Conservation (phyloP, 208 protist genomes). For the Trypanosoma platydactyli region DNA sequence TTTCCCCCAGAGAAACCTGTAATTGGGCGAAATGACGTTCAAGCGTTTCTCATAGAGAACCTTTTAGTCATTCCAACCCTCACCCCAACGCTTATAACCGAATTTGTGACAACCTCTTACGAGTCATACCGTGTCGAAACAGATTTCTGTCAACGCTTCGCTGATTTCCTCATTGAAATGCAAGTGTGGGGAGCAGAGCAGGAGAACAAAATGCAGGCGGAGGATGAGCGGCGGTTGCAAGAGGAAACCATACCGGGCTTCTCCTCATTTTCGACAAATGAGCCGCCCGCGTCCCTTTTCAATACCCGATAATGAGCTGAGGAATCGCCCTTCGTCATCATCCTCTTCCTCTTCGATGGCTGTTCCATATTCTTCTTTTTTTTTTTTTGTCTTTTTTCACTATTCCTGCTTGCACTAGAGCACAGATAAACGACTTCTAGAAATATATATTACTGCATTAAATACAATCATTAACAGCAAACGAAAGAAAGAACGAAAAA, state of each 20-base stretch:
- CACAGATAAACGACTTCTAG: too few relatives aligned
- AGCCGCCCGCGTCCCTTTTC: constrained; percentile 2
- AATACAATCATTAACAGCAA: too few relatives aligned
- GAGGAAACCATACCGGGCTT: constrained; percentile 64
- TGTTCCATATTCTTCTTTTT: background rate
- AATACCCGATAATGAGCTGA: background rate
- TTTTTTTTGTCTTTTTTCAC: background rate
- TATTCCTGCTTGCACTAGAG: too few relatives aligned
- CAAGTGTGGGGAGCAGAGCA: constrained; percentile 86
- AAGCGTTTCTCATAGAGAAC: constrained; percentile 51
- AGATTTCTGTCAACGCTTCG: constrained; percentile 51
- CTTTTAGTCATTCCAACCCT: constrained; percentile 73
- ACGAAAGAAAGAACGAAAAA: background rate
- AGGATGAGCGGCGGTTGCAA: constrained; percentile 53
- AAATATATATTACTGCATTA: background rate
- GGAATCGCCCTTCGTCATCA: background rate
- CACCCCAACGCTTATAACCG: constrained; percentile 39
- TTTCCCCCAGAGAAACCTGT: constrained; percentile 44
- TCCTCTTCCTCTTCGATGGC: background rate
- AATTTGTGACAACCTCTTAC: constrained; percentile 64
- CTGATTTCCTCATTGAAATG: constrained; percentile 87
- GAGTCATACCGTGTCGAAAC: constrained; percentile 33
- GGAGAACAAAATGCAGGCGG: constrained; percentile 73
- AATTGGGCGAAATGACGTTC: constrained; percentile 58
- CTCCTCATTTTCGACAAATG: constrained; percentile 29